A percentile compares a stretch with the other conserved stretches of the same genome.
These are phyloP conservation scores for Neurospora tetrasperma DNA, from an alignment of 495 filamentous ascomycete species.

Conservation along the genomic window DNA sequence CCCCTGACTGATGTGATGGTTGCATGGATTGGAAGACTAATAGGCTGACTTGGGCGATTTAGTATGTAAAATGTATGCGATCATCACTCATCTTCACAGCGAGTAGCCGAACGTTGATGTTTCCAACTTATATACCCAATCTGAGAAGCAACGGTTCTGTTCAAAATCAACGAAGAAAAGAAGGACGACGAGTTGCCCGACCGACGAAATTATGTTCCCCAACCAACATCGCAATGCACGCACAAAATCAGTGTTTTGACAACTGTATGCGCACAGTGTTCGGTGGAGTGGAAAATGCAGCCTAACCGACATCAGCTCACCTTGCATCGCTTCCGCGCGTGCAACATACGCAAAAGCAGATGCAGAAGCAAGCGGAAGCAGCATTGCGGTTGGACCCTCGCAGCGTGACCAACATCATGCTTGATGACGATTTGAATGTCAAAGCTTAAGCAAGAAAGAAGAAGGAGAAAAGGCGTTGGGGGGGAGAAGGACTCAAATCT, in stretches of 20 bases:
- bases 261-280: not conserved
- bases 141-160: not conserved
- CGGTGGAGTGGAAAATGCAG: not conserved
- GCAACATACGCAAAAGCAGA: not conserved
- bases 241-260: not conserved
- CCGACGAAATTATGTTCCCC: not conserved
- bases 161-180: not conserved
- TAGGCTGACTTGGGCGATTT: conserved; percentile 4
- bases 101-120: not conserved
- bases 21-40: not conserved
- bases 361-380: not conserved
- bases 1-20: not conserved
- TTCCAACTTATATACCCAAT: not conserved
- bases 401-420: not conserved
- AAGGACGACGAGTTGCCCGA: not conserved
- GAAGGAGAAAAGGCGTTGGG: not conserved
- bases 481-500: not conserved
- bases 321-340: not conserved
- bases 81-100: not conserved
- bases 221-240: not conserved
- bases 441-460: not conserved
- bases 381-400: not conserved
- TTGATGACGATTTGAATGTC: not conserved
- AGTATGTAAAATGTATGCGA: conserved; percentile 17
- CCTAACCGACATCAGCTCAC: not conserved